Percentiles rank a stretch among this genome's conserved stretches.
These are phyloP conservation scores for Nematodospora anomalae DNA, from an alignment of 1,139 yeast species.

Conservation along the genomic window DNA sequence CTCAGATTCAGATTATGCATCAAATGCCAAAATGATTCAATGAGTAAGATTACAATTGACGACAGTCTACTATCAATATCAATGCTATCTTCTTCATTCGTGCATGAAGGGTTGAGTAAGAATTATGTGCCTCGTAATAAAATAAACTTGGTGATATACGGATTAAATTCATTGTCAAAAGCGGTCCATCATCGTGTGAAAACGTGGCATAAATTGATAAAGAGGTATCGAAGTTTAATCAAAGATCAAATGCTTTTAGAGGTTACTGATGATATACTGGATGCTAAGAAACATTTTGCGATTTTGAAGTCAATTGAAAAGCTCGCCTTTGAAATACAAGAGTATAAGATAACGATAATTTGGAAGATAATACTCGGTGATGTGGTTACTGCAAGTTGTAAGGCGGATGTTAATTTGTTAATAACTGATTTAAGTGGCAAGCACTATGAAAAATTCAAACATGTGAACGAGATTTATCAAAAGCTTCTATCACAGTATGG, in stretches of 20 bases:
- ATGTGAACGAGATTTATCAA: constrained; percentile 19
- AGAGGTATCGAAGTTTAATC: constrained; percentile 17
- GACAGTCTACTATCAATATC: constrained; percentile 13
- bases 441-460: constrained; percentile 12
- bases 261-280: constrained; percentile 14
- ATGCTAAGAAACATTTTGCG: constrained; percentile 20
- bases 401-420: constrained; percentile 20
- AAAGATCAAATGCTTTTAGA: constrained; percentile 8
- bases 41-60: constrained; percentile 17
- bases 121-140: constrained; percentile 30
- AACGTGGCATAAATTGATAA: constrained; percentile 21
- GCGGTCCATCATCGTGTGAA: constrained; percentile 24
- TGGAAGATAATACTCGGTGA: constrained; percentile 33
- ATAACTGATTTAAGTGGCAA: constrained; percentile 12
- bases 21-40: constrained; percentile 19
- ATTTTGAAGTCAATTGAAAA: constrained; percentile 22
- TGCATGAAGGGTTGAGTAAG: constrained; percentile 16
- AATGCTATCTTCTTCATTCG: constrained; percentile 26
- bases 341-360: constrained; percentile 17
- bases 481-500: constrained; percentile 28
- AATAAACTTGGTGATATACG: constrained; percentile 30
- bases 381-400: constrained; percentile 28
- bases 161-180: constrained; percentile 33
- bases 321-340: constrained; percentile 19
- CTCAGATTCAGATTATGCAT: constrained; percentile 21